Conservation (phyloP, 2,329 filamentous ascomycete species). For the Colletotrichum gigasporum region DNA sequence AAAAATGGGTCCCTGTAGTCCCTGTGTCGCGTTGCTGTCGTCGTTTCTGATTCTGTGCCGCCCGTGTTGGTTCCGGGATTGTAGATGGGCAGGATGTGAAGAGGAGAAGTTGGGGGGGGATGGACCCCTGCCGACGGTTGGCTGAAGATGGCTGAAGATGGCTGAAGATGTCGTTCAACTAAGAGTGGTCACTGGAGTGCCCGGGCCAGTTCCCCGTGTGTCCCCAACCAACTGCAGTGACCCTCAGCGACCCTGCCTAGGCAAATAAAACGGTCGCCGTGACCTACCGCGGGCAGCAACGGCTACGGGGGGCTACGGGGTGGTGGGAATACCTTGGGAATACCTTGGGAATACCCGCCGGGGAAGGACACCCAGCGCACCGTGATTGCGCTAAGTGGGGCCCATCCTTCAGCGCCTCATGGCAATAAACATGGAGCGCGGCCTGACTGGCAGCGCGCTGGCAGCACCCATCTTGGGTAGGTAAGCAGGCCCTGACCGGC, state of each 20-base stretch:
- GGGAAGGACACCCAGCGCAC: conserved; percentile 9
- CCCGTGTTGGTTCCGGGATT: not conserved
- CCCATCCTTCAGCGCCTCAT: conserved; percentile 28
- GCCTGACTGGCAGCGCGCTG: not conserved
- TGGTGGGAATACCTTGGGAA: too few species aligned
- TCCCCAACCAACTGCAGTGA: conserved; percentile 7
- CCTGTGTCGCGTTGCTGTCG: too few species aligned
- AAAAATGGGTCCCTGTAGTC: not conserved
- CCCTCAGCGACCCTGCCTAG: conserved; percentile 1
- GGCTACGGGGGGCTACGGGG: too few species aligned
- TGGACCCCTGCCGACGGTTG: conserved; percentile 15
- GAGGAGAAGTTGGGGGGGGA: not conserved
- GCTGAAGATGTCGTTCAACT: conserved; percentile 31
- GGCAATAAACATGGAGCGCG: not conserved
- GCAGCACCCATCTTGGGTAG: not conserved
- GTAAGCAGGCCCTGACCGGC: conserved; percentile 24
- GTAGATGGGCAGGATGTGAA: not conserved
- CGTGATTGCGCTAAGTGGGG: conserved; percentile 17
- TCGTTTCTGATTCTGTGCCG: not conserved
- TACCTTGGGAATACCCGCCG: not conserved
- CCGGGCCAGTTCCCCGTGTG: not conserved
- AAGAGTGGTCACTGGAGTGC: conserved; percentile 15
- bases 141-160: conserved; percentile 31
- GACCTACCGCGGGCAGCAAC: not conserved
- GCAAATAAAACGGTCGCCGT: conserved; percentile 6